A percentile compares a stretch with the other conserved stretches of the same genome.
Evolutionary conservation across 441 rosid species (phyloP).

Genomic region (Euphorbia schlechtendalii): DNA sequence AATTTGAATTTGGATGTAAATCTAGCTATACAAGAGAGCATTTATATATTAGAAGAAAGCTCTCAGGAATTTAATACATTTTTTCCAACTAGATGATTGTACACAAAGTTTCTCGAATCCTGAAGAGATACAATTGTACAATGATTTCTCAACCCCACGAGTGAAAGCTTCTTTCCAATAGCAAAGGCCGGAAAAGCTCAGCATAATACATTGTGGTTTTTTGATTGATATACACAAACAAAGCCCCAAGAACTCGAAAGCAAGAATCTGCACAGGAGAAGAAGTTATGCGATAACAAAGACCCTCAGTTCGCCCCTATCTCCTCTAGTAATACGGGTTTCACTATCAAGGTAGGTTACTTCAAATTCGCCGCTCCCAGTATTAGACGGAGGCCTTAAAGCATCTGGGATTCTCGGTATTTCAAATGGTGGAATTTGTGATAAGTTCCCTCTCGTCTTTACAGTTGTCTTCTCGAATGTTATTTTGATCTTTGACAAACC

Average conservation of each 20-base stretch:
- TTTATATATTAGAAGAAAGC: background rate
- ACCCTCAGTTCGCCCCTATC: conserved; percentile 82
- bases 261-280: background rate
- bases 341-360: conserved; percentile 57
- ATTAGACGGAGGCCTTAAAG: conserved; percentile 54
- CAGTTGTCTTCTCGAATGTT: conserved; percentile 61
- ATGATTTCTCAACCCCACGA: background rate
- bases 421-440: conserved; percentile 73
- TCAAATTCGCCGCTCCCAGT: conserved; percentile 70
- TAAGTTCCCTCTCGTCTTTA: conserved; percentile 61
- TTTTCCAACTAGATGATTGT: background rate
- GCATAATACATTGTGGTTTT: too few species aligned
- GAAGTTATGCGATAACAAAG: conserved; percentile 39
- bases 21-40: too few species aligned
- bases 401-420: conserved; percentile 69
- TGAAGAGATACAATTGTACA: conserved; percentile 4
- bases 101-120: background rate
- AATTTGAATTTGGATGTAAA: too few species aligned
- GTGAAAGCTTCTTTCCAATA: background rate
- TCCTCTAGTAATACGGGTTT: conserved; percentile 73
- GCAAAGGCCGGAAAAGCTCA: background rate
- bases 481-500: conserved; percentile 67
- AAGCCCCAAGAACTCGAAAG: background rate
- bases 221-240: conserved; percentile 12
- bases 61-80: background rate